Evolutionary conservation across 345 rosid genomes (phyloP).

Genomic region (Citrus trifoliata): DNA sequence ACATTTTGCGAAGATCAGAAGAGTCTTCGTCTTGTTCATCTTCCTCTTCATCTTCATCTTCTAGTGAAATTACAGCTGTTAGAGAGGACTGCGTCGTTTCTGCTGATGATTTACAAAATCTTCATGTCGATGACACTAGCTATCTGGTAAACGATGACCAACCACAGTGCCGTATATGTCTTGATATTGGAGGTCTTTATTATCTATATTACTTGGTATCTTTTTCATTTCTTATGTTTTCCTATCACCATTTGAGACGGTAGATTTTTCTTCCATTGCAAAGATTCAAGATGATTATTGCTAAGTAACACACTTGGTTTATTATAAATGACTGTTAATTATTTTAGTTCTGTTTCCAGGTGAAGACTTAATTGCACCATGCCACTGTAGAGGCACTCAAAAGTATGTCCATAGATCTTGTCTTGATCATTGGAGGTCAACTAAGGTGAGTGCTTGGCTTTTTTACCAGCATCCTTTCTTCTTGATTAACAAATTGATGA

Average conservation of each 20-base stretch:
- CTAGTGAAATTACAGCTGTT: constrained; percentile 59
- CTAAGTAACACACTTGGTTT: not conserved
- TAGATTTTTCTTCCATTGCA: constrained; percentile 7
- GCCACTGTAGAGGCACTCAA: constrained; percentile 98
- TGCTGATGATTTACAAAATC: constrained; percentile 46
- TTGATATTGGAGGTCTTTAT: constrained; percentile 79
- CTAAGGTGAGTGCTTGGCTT: constrained; percentile 60
- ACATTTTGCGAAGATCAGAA: constrained; percentile 35
- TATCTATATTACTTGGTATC: constrained; percentile 16
- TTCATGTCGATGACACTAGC: constrained; percentile 57
- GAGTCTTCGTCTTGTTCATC: constrained; percentile 44
- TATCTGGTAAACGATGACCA: constrained; percentile 71
- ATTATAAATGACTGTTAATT: constrained; percentile 11
- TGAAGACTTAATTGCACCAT: constrained; percentile 91
- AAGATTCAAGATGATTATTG: constrained; percentile 1
- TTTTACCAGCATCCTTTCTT: not conserved
- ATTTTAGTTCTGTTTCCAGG: constrained; percentile 43
- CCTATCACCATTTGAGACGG: constrained; percentile 5
- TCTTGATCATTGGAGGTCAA: constrained; percentile 97
- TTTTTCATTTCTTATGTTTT: constrained; percentile 12
- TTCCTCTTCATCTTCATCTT: constrained; percentile 28
- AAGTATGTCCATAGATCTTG: constrained; percentile 96
- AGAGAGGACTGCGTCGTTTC: constrained; percentile 42
- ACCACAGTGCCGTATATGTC: constrained; percentile 93
- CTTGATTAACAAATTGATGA: constrained; percentile 11